Evolutionary conservation across 2,329 filamentous ascomycete genomes (phyloP), one percentile per base, ranked within the genome.

Genomic region (Alternaria arborescens): DNA sequence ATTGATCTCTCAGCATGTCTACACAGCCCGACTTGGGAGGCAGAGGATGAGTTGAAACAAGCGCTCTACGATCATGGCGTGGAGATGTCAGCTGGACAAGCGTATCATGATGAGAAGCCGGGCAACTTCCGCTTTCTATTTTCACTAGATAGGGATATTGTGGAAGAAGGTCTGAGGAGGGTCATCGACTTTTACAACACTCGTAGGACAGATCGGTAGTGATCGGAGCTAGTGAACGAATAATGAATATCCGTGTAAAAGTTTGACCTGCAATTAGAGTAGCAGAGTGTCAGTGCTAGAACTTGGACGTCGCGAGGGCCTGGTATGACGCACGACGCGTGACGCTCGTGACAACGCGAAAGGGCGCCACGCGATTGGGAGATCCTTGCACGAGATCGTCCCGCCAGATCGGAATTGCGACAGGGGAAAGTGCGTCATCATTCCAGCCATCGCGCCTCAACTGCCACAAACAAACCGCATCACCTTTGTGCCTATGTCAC

Each of bases 71-170:
- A 67, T 30, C 53, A 43, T 10, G 68, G 69, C 0, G 52, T 73
- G 7, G 67, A 67, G 26, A 52, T 71, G 57, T 68, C 72, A 7
- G 69, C 70, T 32, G 68, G 62, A 6, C 70, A 79, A 40, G 70
- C 70, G 11, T 70, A 83, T 58, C 48, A 81, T 42, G 61, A 77
- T 26, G 70, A 73, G 44, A 69, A 69, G 22, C 52, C 57, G 4
- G 82, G 81, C 0, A 81, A 81, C 78, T 83, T 82, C 67, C 68
- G 82, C 32, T 67, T 82, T 53, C 77, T 82, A 5, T 71, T 68
- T 80, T 80, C 78, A 8, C 68, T 80, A 24, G 71, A 78, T 10
- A 74, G 75, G 47, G 63, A 71, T 12, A 66, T 72, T 26, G 53
- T 83, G 32, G 66, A 73, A 20, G 76, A 79, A 63, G 80, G 76